These are phyloP conservation scores for Cladophialophora bantiana DNA, from an alignment of 2,329 filamentous ascomycete genomes.

Conservation along the genomic window DNA sequence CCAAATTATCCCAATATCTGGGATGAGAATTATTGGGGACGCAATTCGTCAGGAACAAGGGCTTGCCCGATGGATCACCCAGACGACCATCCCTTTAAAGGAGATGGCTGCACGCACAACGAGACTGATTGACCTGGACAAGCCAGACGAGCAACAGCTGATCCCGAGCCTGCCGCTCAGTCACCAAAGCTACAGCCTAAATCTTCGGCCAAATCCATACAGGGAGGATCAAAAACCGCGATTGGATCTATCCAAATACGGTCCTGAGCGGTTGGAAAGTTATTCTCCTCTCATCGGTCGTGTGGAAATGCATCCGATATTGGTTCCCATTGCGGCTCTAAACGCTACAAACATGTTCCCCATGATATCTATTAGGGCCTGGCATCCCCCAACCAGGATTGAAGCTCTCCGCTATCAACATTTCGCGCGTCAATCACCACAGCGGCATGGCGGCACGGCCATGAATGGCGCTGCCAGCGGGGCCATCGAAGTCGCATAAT, in stretches of 20 bases:
- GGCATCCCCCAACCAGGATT: slow-evolving; percentile 17
- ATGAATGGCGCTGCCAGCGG: background rate
- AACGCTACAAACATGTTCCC: slow-evolving; percentile 29
- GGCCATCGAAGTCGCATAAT: background rate
- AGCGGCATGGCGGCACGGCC: too few species aligned
- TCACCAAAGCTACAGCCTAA: slow-evolving; percentile 7
- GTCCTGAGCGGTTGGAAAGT: slow-evolving; percentile 22
- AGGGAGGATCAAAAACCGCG: slow-evolving; percentile 17
- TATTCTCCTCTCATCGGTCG: slow-evolving; percentile 28
- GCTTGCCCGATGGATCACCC: slow-evolving; percentile 20
- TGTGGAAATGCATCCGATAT: slow-evolving; percentile 23
- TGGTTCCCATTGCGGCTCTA: slow-evolving; percentile 20
- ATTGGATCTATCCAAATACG: slow-evolving; percentile 22
- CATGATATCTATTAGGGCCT: slow-evolving; percentile 24
- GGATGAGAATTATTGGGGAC: slow-evolving; percentile 33
- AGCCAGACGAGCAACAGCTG: slow-evolving; percentile 7
- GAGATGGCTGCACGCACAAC: slow-evolving; percentile 23
- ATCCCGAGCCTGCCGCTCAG: background rate
- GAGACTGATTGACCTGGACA: slow-evolving; percentile 19
- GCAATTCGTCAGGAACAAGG: slow-evolving; percentile 23
- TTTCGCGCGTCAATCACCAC: too few species aligned
- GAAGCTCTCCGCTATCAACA: slow-evolving; percentile 11
- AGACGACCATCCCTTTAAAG: slow-evolving; percentile 11
- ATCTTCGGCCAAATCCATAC: slow-evolving; percentile 28
- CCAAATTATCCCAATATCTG: slow-evolving; percentile 32